phyloP scores from a whole-genome alignment of 805 yeast genomes.

The Spathaspora gorwiae region DNA sequence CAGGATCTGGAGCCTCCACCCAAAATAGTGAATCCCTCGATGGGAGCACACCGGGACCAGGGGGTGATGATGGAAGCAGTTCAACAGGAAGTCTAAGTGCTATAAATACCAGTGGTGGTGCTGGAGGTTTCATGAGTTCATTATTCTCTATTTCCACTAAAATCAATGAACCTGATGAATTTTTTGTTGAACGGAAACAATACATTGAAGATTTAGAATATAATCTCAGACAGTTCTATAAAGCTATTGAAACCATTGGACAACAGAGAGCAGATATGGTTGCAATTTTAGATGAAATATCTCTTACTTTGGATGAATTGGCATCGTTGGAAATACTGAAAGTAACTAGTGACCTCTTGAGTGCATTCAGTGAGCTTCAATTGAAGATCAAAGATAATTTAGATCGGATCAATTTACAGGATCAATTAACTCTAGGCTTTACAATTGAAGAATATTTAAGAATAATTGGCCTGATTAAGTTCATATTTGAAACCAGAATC shows the following conservation, averaged over 20 bases:
- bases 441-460: constrained; percentile 86
- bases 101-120: constrained; percentile 1
- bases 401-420: constrained; percentile 78
- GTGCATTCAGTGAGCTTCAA: constrained; percentile 70
- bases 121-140: constrained; percentile 59
- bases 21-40: constrained; percentile 32
- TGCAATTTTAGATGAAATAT: constrained; percentile 66
- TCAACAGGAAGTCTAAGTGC: constrained; percentile 1
- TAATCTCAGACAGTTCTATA: constrained; percentile 65
- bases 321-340: constrained; percentile 73
- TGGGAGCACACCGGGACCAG: constrained; percentile 9
- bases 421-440: constrained; percentile 77
- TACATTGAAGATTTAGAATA: constrained; percentile 69
- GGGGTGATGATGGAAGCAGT: not conserved
- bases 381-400: constrained; percentile 64
- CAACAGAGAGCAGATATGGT: constrained; percentile 73
- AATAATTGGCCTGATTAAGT: constrained; percentile 66
- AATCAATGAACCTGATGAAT: constrained; percentile 73
- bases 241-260: constrained; percentile 68
- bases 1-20: constrained; percentile 48
- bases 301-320: constrained; percentile 46
- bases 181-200: constrained; percentile 62
- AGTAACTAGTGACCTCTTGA: constrained; percentile 56
- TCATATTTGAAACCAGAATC: constrained; percentile 69
- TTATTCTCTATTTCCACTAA: constrained; percentile 66